These are phyloP conservation scores for Aspergillus hiratsukae DNA, from an alignment of 2,329 filamentous ascomycete genomes.

Conservation along the genomic window DNA sequence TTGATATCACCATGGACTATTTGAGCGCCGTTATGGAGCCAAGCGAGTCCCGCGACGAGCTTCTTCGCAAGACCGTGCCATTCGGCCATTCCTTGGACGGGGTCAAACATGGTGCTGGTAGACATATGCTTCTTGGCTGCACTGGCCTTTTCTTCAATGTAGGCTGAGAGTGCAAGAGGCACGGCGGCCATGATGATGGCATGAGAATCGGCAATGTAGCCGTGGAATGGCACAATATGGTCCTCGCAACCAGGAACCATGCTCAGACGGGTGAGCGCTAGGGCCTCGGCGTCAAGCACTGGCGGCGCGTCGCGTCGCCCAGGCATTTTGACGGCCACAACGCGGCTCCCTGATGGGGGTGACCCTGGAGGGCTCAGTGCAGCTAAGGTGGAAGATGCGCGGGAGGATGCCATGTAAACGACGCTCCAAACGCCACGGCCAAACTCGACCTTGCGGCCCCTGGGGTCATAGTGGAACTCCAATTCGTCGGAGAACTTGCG, in stretches of 20 bases:
- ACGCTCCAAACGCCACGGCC: constrained; percentile 46
- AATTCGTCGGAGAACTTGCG: constrained; percentile 32
- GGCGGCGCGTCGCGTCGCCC: constrained; percentile 36
- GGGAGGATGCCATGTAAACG: constrained; percentile 41
- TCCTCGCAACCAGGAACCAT: constrained; percentile 26
- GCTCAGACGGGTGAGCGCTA: constrained; percentile 38
- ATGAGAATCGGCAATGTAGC: constrained; percentile 34
- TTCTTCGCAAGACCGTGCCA: constrained; percentile 40
- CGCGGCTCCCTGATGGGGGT: constrained; percentile 24
- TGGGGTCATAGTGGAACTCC: constrained; percentile 25
- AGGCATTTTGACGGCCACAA: constrained; percentile 45
- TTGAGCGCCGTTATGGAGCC: constrained; percentile 38
- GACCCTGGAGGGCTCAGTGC: constrained; percentile 33
- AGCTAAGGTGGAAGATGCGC: constrained; percentile 7
- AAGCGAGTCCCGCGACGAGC: constrained; percentile 39
- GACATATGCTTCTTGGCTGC: constrained; percentile 27
- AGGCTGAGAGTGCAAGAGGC: constrained; percentile 39
- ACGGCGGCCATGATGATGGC: constrained; percentile 44
- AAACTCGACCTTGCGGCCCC: constrained; percentile 34
- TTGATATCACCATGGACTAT: constrained; percentile 49
- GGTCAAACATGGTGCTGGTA: constrained; percentile 43
- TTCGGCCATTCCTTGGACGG: constrained; percentile 35
- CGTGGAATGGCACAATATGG: constrained; percentile 44
- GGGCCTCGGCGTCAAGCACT: constrained; percentile 41
- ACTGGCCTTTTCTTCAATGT: constrained; percentile 35